Conservation (phyloP, 495 filamentous ascomycete genomes). For the Hyaloscypha bicolor region DNA sequence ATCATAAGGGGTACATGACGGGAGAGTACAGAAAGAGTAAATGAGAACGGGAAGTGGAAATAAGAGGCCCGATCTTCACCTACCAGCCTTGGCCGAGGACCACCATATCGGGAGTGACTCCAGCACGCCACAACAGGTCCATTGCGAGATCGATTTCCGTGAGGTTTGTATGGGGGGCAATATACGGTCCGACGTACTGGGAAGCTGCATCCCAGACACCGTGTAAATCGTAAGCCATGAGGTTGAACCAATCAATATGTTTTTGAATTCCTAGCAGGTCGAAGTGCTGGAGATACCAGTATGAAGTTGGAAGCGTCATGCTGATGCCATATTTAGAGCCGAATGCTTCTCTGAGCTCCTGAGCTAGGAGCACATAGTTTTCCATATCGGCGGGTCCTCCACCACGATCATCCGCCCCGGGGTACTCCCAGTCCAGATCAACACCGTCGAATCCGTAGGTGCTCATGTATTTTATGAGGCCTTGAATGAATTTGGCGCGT, state of each 20-base stretch:
- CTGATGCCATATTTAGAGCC: background rate
- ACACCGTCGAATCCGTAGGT: constrained; percentile 53
- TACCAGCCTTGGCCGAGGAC: constrained; percentile 42
- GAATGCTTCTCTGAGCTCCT: background rate
- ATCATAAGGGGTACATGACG: too few species aligned
- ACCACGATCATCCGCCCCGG: constrained; percentile 48
- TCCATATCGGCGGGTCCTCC: constrained; percentile 42
- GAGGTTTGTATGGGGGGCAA: constrained; percentile 50
- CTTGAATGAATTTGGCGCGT: constrained; percentile 43
- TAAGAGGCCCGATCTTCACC: too few species aligned
- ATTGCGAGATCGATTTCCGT: constrained; percentile 34
- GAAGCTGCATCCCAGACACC: constrained; percentile 40
- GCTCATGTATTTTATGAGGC: constrained; percentile 44
- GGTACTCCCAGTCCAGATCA: constrained; percentile 57
- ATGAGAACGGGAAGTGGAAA: too few species aligned
- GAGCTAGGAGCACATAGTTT: background rate
- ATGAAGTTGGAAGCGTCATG: constrained; percentile 47
- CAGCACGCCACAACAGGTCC: constrained; percentile 34
- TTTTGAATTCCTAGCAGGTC: constrained; percentile 40
- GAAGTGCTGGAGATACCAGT: constrained; percentile 57
- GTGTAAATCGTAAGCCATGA: constrained; percentile 57
- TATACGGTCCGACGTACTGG: constrained; percentile 34
- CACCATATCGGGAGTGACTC: constrained; percentile 34
- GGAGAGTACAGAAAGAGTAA: too few species aligned
- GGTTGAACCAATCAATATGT: constrained; percentile 52